Evolutionary conservation across 2,329 filamentous ascomycete species (phyloP), one percentile per base, ranked within the genome.

Genomic region (Fusarium oligoseptatum): DNA sequence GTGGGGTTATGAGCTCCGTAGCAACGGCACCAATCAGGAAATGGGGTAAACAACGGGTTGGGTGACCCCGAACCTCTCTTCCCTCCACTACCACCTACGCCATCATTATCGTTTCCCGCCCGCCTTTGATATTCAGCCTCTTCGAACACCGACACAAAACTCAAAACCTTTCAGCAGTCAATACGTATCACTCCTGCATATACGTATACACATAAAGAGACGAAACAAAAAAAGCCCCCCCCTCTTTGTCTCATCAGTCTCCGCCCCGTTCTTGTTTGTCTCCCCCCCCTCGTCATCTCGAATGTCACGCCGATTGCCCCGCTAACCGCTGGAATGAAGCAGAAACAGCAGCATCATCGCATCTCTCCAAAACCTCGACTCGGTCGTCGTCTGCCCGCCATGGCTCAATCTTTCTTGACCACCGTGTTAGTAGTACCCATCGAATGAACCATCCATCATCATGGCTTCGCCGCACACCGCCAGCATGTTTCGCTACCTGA

Each of bases 291-390:
- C 48, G 14, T 50, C 45, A 14, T 24, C 20, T 57, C 55, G 55
- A 56, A 68, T 67, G 61, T 57, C 66, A 3, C 73, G 34, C 57
- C 29, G 60, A 83, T 84, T 82, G 81, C 82, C 82, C 81, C 81
- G 83, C 83, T 85, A 83, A 85, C 83, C 72, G 64, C 69, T 83
- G 83, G 83, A 84, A 84, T 84, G 83, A 55, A 55, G 48, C 24
- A 52, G 48, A 29, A 52, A 4, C 24, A 52, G 48, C 4, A 24
- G 22, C 73, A 81, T 76, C 65, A 72, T 63, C 60, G 45, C 63
- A 57, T 66, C 66, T 66, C 39, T 22, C 70, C 66, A 50, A 75
- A 41, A 58, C 71, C 43, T 67, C 66, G 27, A 71, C 66, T 60
- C 67, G 66, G 45, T 14, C 24, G 36, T 57, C 55, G 22, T 14